Conservation (phyloP, 108 stramenopile species). For the Skeletonema grethae region DNA sequence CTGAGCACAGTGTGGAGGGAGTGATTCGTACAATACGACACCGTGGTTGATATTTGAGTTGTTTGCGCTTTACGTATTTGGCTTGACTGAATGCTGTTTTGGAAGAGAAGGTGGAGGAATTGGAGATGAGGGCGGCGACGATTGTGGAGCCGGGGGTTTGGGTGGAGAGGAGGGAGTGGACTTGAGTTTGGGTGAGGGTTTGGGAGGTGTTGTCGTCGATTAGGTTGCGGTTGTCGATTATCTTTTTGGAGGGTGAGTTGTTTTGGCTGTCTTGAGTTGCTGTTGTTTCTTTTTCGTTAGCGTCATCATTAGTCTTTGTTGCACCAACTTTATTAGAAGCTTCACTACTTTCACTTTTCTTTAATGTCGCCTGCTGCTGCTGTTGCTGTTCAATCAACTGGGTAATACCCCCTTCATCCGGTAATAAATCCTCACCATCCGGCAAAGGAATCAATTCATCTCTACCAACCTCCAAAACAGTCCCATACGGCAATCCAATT, state of each 20-base stretch:
- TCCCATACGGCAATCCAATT: slow-evolving; percentile 79
- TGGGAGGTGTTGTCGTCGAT: slow-evolving; percentile 80
- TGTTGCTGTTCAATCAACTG: too few relatives aligned
- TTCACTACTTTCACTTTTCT: slow-evolving; percentile 1
- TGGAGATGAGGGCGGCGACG: slow-evolving; percentile 73
- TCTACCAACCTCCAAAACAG: slow-evolving; percentile 69
- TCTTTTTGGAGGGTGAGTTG: background rate
- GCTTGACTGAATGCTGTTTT: slow-evolving; percentile 88
- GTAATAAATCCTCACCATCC: slow-evolving; percentile 69
- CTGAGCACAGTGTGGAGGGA: slow-evolving; percentile 60
- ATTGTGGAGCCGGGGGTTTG: slow-evolving; percentile 61
- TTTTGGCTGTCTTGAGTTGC: too few relatives aligned
- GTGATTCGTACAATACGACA: slow-evolving; percentile 83
- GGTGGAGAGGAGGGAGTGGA: slow-evolving; percentile 48
- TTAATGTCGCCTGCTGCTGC: too few relatives aligned
- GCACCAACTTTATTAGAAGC: slow-evolving; percentile 6
- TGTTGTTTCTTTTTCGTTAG: background rate
- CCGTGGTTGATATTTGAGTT: slow-evolving; percentile 78
- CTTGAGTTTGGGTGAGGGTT: slow-evolving; percentile 41
- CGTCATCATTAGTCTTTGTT: slow-evolving; percentile 6
- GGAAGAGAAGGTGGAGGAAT: slow-evolving; percentile 75
- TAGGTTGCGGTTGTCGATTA: slow-evolving; percentile 82
- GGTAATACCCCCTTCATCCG: slow-evolving; percentile 10
- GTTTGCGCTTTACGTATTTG: slow-evolving; percentile 84
- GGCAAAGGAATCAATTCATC: slow-evolving; percentile 55